Evolutionary conservation across 305 asterid species (phyloP).

Genomic region (Stenogyne calaminthoides): DNA sequence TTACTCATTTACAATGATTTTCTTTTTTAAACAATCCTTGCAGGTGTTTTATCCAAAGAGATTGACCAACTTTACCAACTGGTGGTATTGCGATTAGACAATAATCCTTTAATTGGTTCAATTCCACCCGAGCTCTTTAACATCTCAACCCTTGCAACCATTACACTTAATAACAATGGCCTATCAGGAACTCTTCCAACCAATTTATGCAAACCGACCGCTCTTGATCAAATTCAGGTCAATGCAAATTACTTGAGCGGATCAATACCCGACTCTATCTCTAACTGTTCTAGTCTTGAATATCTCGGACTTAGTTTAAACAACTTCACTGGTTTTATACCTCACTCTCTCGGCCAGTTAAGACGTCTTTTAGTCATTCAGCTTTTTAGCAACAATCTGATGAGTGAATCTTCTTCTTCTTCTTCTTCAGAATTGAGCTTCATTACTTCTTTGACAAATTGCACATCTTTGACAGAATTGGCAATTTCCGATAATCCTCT

Average conservation of each 20-base stretch:
- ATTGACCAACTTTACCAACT: too few species aligned
- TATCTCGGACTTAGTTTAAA: not conserved
- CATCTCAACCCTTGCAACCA: too few species aligned
- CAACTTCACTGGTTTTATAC: not conserved
- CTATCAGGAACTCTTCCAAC: too few species aligned
- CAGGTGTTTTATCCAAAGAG: too few species aligned
- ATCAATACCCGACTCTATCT: not conserved
- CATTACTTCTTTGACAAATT: slow-evolving; percentile 8
- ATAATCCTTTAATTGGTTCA: too few species aligned
- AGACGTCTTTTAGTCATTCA: not conserved
- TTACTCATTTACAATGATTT: too few species aligned
- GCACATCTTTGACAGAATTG: slow-evolving; percentile 20
- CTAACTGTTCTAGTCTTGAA: not conserved
- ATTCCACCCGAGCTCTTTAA: too few species aligned
- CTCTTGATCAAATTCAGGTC: not conserved
- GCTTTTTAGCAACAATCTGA: not conserved
- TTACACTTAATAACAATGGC: too few species aligned
- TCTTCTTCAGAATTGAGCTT: slow-evolving; percentile 25
- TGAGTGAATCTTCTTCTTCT: not conserved
- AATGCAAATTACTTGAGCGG: not conserved
- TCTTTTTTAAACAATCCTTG: too few species aligned
- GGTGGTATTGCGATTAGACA: too few species aligned
- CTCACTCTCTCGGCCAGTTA: not conserved
- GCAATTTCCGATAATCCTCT: not conserved
- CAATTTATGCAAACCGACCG: not conserved